Conservation (phyloP, 2,329 filamentous ascomycete species). For the Neospermospora avenae region DNA sequence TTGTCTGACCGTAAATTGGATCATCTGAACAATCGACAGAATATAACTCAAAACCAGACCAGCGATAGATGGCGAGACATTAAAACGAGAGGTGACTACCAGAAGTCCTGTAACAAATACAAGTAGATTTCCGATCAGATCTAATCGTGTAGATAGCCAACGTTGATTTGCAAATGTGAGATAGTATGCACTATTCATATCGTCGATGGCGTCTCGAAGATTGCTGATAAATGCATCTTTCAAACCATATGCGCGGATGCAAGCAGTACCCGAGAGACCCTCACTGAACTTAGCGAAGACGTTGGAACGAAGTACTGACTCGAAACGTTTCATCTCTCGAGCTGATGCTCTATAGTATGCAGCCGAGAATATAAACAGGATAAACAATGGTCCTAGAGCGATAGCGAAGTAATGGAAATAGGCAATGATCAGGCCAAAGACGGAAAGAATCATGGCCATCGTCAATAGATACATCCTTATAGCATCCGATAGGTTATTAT, state of each 20-base stretch:
- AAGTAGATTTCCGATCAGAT: slow-evolving; percentile 77
- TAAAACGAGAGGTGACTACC: slow-evolving; percentile 87
- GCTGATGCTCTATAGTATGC: slow-evolving; percentile 89
- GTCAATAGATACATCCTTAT: slow-evolving; percentile 93
- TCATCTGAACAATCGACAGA: slow-evolving; percentile 87
- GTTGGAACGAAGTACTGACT: slow-evolving; percentile 79
- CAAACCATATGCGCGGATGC: slow-evolving; percentile 85
- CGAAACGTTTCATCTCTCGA: slow-evolving; percentile 90
- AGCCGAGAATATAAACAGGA: slow-evolving; percentile 78
- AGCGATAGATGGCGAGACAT: slow-evolving; percentile 76
- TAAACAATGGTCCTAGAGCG: slow-evolving; percentile 64
- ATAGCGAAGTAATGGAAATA: slow-evolving; percentile 81
- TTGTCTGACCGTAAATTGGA: slow-evolving; percentile 92
- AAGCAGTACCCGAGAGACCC: slow-evolving; percentile 77
- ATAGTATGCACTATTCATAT: slow-evolving; percentile 93
- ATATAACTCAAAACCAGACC: slow-evolving; percentile 93
- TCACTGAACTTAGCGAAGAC: slow-evolving; percentile 93
- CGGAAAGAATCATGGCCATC: slow-evolving; percentile 73
- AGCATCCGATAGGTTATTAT: slow-evolving; percentile 84
- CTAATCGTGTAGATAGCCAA: slow-evolving; percentile 84
- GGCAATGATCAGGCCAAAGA: slow-evolving; percentile 89
- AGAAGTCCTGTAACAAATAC: slow-evolving; percentile 88
- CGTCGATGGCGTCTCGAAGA: slow-evolving; percentile 72
- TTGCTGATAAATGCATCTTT: slow-evolving; percentile 69
- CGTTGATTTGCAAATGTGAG: slow-evolving; percentile 94